A percentile compares a stretch with the other conserved stretches of the same genome.
These are phyloP conservation scores for Aspergillus sp. DNA, from an alignment of 2,329 filamentous ascomycete genomes.

Conservation along the genomic window DNA sequence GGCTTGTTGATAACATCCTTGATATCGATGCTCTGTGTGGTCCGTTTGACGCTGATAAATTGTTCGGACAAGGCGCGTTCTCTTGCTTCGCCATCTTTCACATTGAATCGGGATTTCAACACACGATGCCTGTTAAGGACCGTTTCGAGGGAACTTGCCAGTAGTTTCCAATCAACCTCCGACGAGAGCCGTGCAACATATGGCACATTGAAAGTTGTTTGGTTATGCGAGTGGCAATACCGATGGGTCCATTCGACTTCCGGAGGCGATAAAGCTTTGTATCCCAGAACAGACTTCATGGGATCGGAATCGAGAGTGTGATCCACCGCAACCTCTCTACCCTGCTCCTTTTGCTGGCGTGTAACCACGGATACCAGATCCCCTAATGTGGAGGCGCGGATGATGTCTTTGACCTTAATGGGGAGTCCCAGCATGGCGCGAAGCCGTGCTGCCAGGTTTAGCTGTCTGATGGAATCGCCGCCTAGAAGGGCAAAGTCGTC, in stretches of 20 bases:
- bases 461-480: conserved; percentile 10
- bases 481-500: conserved; percentile 8
- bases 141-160: background rate
- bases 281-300: background rate
- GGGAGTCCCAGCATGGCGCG: background rate
- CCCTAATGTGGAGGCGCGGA: background rate
- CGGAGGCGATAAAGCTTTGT: background rate
- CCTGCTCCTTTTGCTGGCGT: background rate
- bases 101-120: conserved; percentile 1
- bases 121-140: conserved; percentile 1
- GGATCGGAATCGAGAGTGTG: background rate
- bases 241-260: conserved; percentile 1
- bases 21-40: background rate
- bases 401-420: background rate
- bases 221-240: background rate
- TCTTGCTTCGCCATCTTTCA: background rate
- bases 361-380: background rate
- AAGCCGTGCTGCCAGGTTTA: conserved; percentile 6
- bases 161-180: conserved; percentile 1
- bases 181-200: conserved; percentile 1
- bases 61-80: background rate
- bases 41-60: background rate
- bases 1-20: conserved; percentile 8
- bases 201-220: conserved; percentile 3
- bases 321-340: background rate